Evolutionary conservation across 176 grass and related monocot species (phyloP).

Genomic region (Rhynchospora pubera): DNA sequence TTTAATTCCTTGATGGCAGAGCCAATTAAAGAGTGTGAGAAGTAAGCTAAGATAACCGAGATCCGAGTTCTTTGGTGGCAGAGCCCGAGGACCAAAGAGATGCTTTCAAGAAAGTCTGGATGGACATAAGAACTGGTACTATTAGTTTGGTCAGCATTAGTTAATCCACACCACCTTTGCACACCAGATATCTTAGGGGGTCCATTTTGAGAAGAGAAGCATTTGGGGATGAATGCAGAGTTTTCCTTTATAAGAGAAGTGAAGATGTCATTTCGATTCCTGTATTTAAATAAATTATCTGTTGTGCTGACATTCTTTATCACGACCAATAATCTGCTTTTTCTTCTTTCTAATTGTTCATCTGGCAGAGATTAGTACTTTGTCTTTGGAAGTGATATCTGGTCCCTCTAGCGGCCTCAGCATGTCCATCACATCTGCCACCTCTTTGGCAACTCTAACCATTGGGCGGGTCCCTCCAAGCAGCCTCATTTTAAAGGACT

Average conservation of each 20-base stretch:
- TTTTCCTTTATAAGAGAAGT: not conserved
- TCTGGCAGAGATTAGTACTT: conserved; percentile 54
- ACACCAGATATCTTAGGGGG: not conserved
- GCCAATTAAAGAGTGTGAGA: not conserved
- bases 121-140: not conserved
- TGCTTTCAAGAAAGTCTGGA: not conserved
- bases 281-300: not conserved
- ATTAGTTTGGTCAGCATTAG: not conserved
- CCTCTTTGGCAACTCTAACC: conserved; percentile 34
- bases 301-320: not conserved
- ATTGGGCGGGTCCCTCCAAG: conserved; percentile 66
- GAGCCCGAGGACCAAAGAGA: not conserved
- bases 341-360: conserved; percentile 37
- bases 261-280: too few relatives aligned
- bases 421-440: conserved; percentile 45
- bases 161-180: not conserved
- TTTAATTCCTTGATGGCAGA: not conserved
- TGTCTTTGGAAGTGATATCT: conserved; percentile 62
- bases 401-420: conserved; percentile 55
- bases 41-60: not conserved
- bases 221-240: not conserved
- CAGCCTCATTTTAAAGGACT: conserved; percentile 61
- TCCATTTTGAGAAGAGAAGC: not conserved
- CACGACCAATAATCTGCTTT: conserved; percentile 7
- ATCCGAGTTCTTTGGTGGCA: not conserved